Evolutionary conservation across 2,329 filamentous ascomycete genomes (phyloP).

Genomic region (Colletotrichum sp.): DNA sequence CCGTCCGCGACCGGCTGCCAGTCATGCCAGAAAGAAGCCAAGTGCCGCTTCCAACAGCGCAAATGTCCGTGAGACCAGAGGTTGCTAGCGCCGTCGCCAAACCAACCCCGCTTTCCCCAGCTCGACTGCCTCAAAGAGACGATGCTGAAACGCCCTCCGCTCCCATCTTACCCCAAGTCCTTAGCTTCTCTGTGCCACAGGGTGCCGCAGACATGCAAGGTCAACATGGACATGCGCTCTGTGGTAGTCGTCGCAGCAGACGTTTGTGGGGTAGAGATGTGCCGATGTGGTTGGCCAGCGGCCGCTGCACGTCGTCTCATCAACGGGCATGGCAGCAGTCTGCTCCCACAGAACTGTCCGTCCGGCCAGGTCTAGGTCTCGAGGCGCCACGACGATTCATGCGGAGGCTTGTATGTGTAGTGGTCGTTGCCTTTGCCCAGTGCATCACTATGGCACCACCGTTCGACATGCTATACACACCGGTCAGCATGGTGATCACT

Average conservation of each 20-base stretch:
- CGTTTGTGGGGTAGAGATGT: constrained; percentile 11
- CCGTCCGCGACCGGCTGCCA: background rate
- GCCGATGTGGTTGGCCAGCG: background rate
- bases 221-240: background rate
- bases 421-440: background rate
- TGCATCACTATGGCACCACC: background rate
- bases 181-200: constrained; percentile 5
- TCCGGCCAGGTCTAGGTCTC: background rate
- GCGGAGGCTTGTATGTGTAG: background rate
- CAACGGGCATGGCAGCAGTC: constrained; percentile 11
- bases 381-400: background rate
- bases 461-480: background rate
- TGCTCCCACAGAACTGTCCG: background rate
- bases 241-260: constrained; percentile 1
- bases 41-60: background rate
- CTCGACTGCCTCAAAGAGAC: background rate
- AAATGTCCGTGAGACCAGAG: background rate
- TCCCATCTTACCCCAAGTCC: background rate
- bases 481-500: background rate
- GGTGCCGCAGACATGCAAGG: constrained; percentile 1
- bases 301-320: constrained; percentile 13
- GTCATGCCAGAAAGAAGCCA: background rate
- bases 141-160: constrained; percentile 14
- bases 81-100: background rate
- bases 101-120: constrained; percentile 9